These are phyloP conservation scores for Metschnikowia noctiluminum DNA, from an alignment of 805 yeast genomes.

Conservation along the genomic window DNA sequence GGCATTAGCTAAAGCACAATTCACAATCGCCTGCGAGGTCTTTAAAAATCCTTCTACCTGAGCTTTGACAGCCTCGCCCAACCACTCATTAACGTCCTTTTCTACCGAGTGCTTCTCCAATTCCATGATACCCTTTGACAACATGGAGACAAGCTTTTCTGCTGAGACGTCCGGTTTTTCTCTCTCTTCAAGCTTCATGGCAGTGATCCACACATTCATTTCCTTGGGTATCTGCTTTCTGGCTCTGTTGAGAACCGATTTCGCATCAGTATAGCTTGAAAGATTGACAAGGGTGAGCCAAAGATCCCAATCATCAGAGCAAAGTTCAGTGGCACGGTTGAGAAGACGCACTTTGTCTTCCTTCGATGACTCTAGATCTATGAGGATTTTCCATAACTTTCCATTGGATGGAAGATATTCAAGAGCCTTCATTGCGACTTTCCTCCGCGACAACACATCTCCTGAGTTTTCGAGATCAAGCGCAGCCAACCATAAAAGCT, in stretches of 20 bases:
- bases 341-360: slow-evolving; percentile 52
- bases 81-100: slow-evolving; percentile 46
- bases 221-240: slow-evolving; percentile 39
- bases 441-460: slow-evolving; percentile 49
- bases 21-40: slow-evolving; percentile 54
- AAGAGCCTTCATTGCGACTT: slow-evolving; percentile 67
- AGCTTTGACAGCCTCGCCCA: slow-evolving; percentile 50
- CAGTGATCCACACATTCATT: slow-evolving; percentile 59
- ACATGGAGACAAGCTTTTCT: slow-evolving; percentile 45
- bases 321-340: slow-evolving; percentile 61
- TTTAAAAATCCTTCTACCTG: slow-evolving; percentile 44
- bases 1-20: slow-evolving; percentile 34
- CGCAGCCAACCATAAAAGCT: slow-evolving; percentile 72
- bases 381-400: slow-evolving; percentile 65
- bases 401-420: slow-evolving; percentile 57
- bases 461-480: slow-evolving; percentile 52
- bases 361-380: slow-evolving; percentile 54
- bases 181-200: slow-evolving; percentile 58
- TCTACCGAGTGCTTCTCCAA: slow-evolving; percentile 23
- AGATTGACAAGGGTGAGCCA: slow-evolving; percentile 60
- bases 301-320: slow-evolving; percentile 61
- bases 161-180: slow-evolving; percentile 45
- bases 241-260: slow-evolving; percentile 55
- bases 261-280: slow-evolving; percentile 47
- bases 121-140: slow-evolving; percentile 48